These are phyloP conservation scores for Colletotrichum cordylinicola DNA, from an alignment of 2,329 filamentous ascomycete genomes.

Conservation along the genomic window DNA sequence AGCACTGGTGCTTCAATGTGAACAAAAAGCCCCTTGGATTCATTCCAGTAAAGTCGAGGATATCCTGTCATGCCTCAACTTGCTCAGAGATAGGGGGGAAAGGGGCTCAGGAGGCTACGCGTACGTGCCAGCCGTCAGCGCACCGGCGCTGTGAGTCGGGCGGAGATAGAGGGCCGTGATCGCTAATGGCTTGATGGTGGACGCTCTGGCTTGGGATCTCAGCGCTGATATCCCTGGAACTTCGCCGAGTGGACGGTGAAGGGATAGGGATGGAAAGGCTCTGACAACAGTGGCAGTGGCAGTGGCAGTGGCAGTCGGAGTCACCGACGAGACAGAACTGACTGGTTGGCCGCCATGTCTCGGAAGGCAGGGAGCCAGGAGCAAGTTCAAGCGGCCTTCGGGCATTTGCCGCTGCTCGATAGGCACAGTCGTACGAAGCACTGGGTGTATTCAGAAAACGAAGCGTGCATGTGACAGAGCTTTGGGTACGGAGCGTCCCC, in stretches of 20 bases:
- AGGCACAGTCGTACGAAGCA: background rate
- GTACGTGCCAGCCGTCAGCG: background rate
- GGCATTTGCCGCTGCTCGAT: background rate
- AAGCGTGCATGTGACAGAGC: slow-evolving; percentile 9
- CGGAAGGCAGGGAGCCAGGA: slow-evolving; percentile 3
- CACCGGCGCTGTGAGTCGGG: background rate
- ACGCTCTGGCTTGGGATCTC: background rate
- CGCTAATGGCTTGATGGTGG: background rate
- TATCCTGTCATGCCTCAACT: background rate
- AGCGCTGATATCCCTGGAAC: background rate
- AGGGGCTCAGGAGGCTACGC: background rate
- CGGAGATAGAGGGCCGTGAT: background rate
- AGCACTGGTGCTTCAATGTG: background rate
- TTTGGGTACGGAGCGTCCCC: background rate
- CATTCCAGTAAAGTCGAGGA: background rate
- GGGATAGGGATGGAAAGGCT: background rate
- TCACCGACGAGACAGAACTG: background rate
- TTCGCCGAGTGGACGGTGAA: background rate
- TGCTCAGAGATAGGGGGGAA: background rate
- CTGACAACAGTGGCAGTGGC: background rate
- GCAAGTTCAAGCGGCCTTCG: background rate
- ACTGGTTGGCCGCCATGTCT: slow-evolving; percentile 16
- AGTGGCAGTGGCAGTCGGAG: slow-evolving; percentile 3
- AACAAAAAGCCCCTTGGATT: background rate
- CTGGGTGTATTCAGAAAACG: background rate